A percentile compares a stretch with the other conserved stretches of the same genome.
Evolutionary conservation across 1,139 yeast species (phyloP).

Genomic region (Magnusiomyces tetraspermus): DNA sequence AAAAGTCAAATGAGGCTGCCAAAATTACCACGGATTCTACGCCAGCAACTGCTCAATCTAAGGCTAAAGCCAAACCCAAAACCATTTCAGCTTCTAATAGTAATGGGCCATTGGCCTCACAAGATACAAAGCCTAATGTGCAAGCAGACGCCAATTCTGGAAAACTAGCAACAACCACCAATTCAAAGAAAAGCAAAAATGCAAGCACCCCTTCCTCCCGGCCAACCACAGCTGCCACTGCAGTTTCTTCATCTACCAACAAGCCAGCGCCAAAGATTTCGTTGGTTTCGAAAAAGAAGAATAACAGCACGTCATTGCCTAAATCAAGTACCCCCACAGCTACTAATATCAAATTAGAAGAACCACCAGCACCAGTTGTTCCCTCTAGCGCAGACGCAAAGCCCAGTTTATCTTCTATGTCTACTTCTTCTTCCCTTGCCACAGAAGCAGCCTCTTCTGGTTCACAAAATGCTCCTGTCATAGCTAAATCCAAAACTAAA

Average conservation of each 20-base stretch:
- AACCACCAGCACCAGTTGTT: neutral
- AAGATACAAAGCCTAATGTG: neutral
- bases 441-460: neutral
- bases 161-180: neutral
- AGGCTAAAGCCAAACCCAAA: neutral
- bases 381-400: too few species aligned
- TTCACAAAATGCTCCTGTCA: neutral
- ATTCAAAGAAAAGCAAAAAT: neutral
- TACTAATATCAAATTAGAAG: neutral
- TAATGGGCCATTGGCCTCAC: neutral
- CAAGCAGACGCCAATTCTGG: too few species aligned
- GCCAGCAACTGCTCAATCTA: neutral
- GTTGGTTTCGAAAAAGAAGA: neutral
- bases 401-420: too few species aligned
- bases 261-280: slow-evolving; percentile 2
- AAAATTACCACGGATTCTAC: too few species aligned
- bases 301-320: neutral
- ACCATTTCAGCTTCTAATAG: neutral
- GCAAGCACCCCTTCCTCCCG: neutral
- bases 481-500: neutral
- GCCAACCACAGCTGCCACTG: neutral
- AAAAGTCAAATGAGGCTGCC: slow-evolving; percentile 2
- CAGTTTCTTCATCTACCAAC: neutral
- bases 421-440: neutral
- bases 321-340: neutral